Evolutionary conservation across 2,329 filamentous ascomycete genomes (phyloP), one percentile per base, ranked within the genome.

Genomic region (Fusarium sp.): DNA sequence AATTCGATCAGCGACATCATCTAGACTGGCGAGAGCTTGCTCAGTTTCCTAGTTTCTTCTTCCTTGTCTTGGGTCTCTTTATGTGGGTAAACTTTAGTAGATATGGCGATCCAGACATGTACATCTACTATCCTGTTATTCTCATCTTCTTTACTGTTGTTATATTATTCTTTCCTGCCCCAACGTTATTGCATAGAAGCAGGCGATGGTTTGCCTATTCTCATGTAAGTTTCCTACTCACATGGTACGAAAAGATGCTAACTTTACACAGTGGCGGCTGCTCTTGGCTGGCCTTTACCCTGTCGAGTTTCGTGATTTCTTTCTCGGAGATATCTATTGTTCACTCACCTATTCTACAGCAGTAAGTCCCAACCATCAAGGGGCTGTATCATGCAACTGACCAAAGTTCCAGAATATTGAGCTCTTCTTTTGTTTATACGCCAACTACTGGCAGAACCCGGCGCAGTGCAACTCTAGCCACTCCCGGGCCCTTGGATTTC

Each of bases 281-380:
- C 79, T 96, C 49, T 84, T 94, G 44, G 92, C 94, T 12, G 93
- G 93, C 5, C 75, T 96, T 19, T 97, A 96, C 71, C 92, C 92
- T 2, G 95, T 99, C 45, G 94, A 98, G 74, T 99, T 98, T 75
- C 87, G 93, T 55, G 95, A 99, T 76, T 98, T 99, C 78, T 98
- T 97, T 76, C 84, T 98, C 0, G 95, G 95, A 48, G 95, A 99
- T 74, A 97, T 98, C 83, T 97, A 96, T 76, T 98, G 94, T 77
- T 98, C 95, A 3, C 82, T 96, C 53, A 96, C 93, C 6, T 99
- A 99, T 76, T 85, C 90, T 13, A 91, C 92, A 77, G 90, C 91
- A 59, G 91, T 94, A 82, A 80, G 90, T 85, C 4, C 2, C 2
- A 47, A 49, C 3, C 22, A 5, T 2, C 11, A 6, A 13, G 11